Conservation (phyloP, 164 flowering plant species). For the Nymphaea thermarum region DNA sequence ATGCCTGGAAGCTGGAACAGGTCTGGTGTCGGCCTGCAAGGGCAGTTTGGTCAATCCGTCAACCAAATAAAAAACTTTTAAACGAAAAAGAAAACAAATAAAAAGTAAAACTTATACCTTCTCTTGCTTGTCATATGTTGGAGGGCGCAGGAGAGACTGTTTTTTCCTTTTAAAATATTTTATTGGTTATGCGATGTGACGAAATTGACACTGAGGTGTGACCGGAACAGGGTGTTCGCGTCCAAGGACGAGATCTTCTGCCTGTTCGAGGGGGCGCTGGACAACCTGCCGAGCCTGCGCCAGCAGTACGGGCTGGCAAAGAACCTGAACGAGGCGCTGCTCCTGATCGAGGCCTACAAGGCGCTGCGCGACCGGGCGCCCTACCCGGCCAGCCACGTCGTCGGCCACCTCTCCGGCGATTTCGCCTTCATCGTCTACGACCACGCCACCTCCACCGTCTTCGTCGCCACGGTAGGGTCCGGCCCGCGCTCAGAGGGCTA, state of each 20-base stretch:
- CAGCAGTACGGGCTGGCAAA: constrained; percentile 70
- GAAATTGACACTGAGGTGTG: not conserved
- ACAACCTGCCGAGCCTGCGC: constrained; percentile 44
- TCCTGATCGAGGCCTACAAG: constrained; percentile 67
- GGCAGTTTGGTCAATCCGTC: too few species aligned
- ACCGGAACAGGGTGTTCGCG: constrained; percentile 12
- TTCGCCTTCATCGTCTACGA: constrained; percentile 74
- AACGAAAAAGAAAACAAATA: too few species aligned
- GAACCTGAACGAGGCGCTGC: constrained; percentile 57
- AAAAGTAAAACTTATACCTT: too few species aligned
- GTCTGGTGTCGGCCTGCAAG: too few species aligned
- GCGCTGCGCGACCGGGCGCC: constrained; percentile 84
- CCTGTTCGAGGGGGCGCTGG: constrained; percentile 51
- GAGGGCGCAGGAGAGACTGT: too few species aligned
- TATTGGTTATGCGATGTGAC: not conserved
- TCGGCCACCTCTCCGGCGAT: constrained; percentile 55
- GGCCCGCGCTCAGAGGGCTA: not conserved
- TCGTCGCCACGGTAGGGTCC: constrained; percentile 44
- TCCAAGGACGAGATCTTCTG: constrained; percentile 48
- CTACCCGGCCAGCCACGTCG: constrained; percentile 66
- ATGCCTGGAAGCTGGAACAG: too few species aligned
- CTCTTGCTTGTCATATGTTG: too few species aligned
- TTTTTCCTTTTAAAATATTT: too few species aligned
- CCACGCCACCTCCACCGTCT: constrained; percentile 38
- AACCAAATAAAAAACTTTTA: too few species aligned